Base-by-base conservation (phyloP, 2,329 filamentous ascomycete species). In the Neurospora sp. region DNA sequence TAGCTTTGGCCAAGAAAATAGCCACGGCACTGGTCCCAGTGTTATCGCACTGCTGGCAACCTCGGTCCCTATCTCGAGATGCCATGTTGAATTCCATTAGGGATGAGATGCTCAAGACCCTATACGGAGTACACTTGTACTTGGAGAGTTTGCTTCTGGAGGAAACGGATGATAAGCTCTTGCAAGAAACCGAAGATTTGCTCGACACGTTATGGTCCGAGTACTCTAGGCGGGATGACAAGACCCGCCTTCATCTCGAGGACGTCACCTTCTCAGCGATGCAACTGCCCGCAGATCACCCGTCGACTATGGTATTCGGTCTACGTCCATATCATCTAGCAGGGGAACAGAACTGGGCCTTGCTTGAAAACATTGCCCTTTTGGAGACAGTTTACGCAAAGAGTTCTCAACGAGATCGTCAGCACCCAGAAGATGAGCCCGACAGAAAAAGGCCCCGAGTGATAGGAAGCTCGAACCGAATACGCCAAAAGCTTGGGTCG, bases 11-110 rank as follows among this genome's bases (percentile, higher is more conserved):
- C 3, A 86, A 86, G 73, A 83, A 82, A 40, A 81, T 90, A 43
- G 84, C 91, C 17, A 81, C 83, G 69, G 84, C 87, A 7, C 78
- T 94, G 8, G 77, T 97, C 33, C 91, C 92, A 1, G 79, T 94
- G 66, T 88, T 97, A 73, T 87, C 86, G 69, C 85, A 87, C 67
- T 88, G 93, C 81, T 99, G 95, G 94, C 84, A 89, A 73, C 85
- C 87, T n/a, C 92, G 91, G 74, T 86, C 87, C 66, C 80, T 85
- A 36, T 85, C 86, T 15, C 84, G 89, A 74, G 85, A 89, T 73
- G 85, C 87, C 75, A 84, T 87, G 75, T 84, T 88, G 73, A 88
- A 85, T 72, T 84, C 84, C 1, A 79, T 96, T 67, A 89, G 90
- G 74, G 91, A 95, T 73, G 93, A 93, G 78, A 91, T 97, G 78